Evolutionary conservation across 31 red algal species (phyloP), one percentile per base, ranked within the genome.

Genomic region (Porphyra umbilicalis): DNA sequence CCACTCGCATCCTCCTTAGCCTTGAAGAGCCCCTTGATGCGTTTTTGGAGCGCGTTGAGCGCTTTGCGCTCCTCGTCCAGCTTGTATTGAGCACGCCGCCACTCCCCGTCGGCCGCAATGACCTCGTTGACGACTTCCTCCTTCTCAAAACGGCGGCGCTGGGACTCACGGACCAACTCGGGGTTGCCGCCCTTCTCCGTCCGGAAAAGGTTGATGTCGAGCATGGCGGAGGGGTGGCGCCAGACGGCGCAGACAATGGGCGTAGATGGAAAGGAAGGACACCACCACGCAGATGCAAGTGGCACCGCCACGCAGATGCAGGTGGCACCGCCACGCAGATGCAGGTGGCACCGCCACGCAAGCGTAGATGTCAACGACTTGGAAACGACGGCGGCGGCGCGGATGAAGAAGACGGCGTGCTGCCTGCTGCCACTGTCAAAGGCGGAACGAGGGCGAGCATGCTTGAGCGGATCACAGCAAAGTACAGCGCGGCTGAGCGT

Each of bases 121-220:
- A 99, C 94, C 76, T 91, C 74, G 79, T 94, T 89, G 1, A 99
- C 94, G 33, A 94, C 75, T n/a, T 76, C 84, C 36, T 81, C 89
- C 42, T 90, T 83, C 33, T 81, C 88, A 82, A 84, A 96, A 15
- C 97, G 81, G n/a, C 92, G 86, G 35, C 94, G 83, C 80, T 96
- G 88, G 42, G 89, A 92, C 76, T 96, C 94, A 34, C 92, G 92
- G 18, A 96, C 86, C 0, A 83, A 8, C 29, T 94, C 92, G 9
- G 94, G 94, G 82, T 94, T 83, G 33, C 97, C 97, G 9, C 94
- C 94, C 84, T 91, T 89, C 77, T 99, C 94, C 39, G 78, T 83
- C 8, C 97, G 94, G 83, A 99, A 99, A 7, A 94, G 44, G 42
- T 96, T 93, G 35, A 99, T 94, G 35, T 99, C 97, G 33, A 99